Conservation (phyloP, 2,329 filamentous ascomycete species). For the Coniochaeta ligniaria region DNA sequence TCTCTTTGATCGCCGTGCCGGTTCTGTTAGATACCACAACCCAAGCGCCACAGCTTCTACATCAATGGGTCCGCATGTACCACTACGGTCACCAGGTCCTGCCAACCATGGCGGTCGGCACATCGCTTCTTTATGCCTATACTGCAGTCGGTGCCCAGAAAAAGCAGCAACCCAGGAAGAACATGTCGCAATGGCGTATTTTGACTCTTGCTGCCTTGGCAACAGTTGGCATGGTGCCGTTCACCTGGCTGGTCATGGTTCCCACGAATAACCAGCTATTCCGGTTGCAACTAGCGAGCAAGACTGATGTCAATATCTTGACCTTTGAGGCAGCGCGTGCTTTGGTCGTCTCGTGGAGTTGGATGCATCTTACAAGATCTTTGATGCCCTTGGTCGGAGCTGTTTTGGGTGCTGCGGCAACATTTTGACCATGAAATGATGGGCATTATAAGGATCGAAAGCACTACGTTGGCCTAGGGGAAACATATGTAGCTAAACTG, state of each 20-base stretch:
- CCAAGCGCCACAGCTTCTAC: constrained; percentile 16
- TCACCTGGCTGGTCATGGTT: constrained; percentile 26
- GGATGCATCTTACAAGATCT: constrained; percentile 17
- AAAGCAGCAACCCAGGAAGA: neutral
- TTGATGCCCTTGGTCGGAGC: constrained; percentile 13
- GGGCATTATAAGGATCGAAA: too few species aligned
- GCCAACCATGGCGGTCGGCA: constrained; percentile 19
- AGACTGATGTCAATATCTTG: neutral
- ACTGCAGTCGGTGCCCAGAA: neutral
- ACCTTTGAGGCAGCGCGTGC: constrained; percentile 7
- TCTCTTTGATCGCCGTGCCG: constrained; percentile 20
- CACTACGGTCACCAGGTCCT: constrained; percentile 22
- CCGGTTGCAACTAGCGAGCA: constrained; percentile 8
- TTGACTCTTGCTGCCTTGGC: constrained; percentile 14
- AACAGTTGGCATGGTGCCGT: constrained; percentile 26
- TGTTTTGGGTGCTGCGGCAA: neutral
- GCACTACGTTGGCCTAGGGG: too few species aligned
- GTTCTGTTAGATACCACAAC: constrained; percentile 22
- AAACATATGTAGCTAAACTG: too few species aligned
- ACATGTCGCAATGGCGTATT: neutral
- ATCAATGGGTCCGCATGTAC: constrained; percentile 24
- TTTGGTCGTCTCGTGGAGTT: constrained; percentile 18
- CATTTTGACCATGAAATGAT: neutral
- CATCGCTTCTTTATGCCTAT: constrained; percentile 17
- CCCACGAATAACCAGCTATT: constrained; percentile 25